Evolutionary conservation across 768 basidiomycete species (phyloP).

Genomic region (Pleurotus giganteus): DNA sequence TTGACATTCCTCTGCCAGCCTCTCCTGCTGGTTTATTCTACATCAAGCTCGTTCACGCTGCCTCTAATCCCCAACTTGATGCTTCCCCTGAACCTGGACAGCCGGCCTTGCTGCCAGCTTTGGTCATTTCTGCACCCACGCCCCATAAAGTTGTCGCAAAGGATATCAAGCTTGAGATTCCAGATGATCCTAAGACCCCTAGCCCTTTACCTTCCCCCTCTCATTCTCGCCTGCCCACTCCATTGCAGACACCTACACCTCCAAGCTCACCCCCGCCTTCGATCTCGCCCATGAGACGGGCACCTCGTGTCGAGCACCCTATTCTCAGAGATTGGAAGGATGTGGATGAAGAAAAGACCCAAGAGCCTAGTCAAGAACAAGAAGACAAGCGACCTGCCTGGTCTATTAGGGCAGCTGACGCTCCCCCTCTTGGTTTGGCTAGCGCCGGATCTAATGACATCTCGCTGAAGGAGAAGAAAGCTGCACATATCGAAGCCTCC

Average conservation of each 20-base stretch:
- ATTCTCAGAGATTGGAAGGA: not conserved
- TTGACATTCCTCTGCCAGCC: conserved; percentile 13
- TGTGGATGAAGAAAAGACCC: not conserved
- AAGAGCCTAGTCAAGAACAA: not conserved
- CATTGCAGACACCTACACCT: conserved; percentile 40
- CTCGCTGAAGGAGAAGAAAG: not conserved
- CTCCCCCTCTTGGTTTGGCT: conserved; percentile 37
- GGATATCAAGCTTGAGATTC: conserved; percentile 13
- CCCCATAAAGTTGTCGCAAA: not conserved
- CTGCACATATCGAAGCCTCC: too few species aligned
- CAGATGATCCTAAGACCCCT: not conserved
- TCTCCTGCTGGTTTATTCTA: conserved; percentile 15
- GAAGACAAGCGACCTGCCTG: conserved; percentile 26
- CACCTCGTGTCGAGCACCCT: not conserved
- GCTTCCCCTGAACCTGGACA: not conserved
- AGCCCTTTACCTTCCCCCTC: conserved; percentile 14
- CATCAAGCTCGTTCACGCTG: not conserved
- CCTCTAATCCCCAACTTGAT: not conserved
- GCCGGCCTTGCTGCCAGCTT: conserved; percentile 1
- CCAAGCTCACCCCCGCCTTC: conserved; percentile 36
- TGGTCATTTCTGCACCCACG: conserved; percentile 6
- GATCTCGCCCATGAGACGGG: not conserved
- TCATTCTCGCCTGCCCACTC: conserved; percentile 17
- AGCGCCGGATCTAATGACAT: not conserved
- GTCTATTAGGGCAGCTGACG: conserved; percentile 42